Percentiles rank a stretch among this genome's conserved stretches.
These are phyloP conservation scores for Bruguiera gymnorhiza DNA, from an alignment of 345 rosid genomes.

Conservation along the genomic window DNA sequence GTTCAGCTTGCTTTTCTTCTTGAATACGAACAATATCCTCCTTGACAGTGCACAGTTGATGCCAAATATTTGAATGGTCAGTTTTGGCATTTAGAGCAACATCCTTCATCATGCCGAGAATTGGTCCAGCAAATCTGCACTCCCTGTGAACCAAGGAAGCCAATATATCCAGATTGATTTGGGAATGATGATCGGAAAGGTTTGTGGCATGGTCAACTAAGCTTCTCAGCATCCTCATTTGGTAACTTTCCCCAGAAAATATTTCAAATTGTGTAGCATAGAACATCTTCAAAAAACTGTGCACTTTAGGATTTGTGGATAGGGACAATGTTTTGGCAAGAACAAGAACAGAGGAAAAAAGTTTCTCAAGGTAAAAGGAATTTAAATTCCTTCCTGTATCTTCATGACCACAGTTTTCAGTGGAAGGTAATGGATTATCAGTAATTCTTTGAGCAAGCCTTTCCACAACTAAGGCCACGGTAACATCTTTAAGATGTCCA, in stretches of 20 bases:
- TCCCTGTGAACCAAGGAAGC: slow-evolving; percentile 8
- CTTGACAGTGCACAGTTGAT: background rate
- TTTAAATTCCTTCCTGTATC: background rate
- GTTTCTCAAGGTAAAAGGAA: background rate
- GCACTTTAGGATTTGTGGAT: slow-evolving; percentile 2
- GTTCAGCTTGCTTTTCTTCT: slow-evolving; percentile 2
- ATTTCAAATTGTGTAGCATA: slow-evolving; percentile 1
- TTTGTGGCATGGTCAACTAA: slow-evolving; percentile 12
- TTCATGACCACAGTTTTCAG: slow-evolving; percentile 4
- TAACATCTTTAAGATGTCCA: slow-evolving; percentile 6
- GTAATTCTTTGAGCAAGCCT: background rate
- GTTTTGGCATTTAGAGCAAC: background rate
- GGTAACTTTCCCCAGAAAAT: background rate
- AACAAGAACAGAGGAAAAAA: slow-evolving; percentile 6
- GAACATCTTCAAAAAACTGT: slow-evolving; percentile 6
- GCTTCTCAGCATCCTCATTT: slow-evolving; percentile 1
- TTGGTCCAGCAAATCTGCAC: background rate
- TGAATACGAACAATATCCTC: background rate
- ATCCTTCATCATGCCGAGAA: slow-evolving; percentile 12
- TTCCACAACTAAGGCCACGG: slow-evolving; percentile 12
- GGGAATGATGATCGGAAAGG: background rate
- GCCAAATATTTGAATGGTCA: slow-evolving; percentile 1
- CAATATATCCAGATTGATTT: slow-evolving; percentile 8
- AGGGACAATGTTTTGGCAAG: slow-evolving; percentile 14
- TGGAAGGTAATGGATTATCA: background rate